phyloP scores from a whole-genome alignment of 441 rosid species.

The Adansonia gregorii region DNA sequence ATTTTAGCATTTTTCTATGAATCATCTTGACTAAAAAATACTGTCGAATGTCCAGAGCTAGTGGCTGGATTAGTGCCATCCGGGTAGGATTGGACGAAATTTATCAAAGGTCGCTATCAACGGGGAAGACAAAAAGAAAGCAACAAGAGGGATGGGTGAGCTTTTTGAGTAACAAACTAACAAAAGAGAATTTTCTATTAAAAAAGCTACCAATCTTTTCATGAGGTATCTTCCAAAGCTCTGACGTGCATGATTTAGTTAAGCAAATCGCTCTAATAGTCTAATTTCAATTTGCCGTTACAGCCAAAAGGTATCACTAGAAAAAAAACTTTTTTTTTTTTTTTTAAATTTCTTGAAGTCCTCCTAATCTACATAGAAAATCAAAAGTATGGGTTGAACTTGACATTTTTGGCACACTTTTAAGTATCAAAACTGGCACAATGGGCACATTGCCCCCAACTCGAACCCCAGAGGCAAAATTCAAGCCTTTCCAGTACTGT shows the following conservation, averaged over 20 bases:
- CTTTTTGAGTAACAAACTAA: background rate
- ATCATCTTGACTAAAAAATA: background rate
- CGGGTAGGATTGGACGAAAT: slow-evolving; percentile 1
- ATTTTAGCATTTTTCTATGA: background rate
- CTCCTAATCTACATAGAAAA: no score
- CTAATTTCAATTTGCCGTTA: background rate
- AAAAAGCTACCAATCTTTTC: background rate
- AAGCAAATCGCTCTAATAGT: background rate
- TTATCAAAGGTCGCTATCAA: background rate
- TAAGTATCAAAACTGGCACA: background rate
- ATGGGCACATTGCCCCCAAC: background rate
- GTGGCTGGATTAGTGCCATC: background rate
- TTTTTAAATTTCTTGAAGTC: no score
- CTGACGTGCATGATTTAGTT: background rate
- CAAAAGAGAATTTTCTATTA: background rate
- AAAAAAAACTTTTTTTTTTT: background rate
- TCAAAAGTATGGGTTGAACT: background rate
- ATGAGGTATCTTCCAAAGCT: background rate
- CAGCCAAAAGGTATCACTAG: background rate
- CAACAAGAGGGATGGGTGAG: background rate
- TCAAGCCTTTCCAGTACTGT: background rate
- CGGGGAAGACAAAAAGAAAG: background rate
- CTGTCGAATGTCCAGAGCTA: background rate
- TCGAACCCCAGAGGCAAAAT: background rate
- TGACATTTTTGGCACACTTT: background rate